These are phyloP conservation scores for Pichia cephalocereana DNA, from an alignment of 805 yeast genomes.

Conservation along the genomic window DNA sequence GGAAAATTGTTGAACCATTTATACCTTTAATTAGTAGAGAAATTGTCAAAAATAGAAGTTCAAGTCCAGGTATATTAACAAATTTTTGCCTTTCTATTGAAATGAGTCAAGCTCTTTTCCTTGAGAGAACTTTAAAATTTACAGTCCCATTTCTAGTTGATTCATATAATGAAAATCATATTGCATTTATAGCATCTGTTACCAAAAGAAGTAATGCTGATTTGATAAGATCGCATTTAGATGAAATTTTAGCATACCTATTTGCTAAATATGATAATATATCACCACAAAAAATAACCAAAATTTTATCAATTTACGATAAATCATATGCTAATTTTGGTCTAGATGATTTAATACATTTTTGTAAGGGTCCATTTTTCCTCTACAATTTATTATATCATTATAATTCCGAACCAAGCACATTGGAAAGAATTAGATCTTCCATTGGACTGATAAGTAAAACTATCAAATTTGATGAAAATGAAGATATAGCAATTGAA, in stretches of 20 bases:
- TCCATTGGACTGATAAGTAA: slow-evolving; percentile 30
- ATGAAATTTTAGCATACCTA: slow-evolving; percentile 49
- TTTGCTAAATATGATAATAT: slow-evolving; percentile 41
- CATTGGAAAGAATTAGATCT: slow-evolving; percentile 26
- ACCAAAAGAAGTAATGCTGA: slow-evolving; percentile 36
- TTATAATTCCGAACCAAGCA: slow-evolving; percentile 25
- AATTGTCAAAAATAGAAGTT: slow-evolving; percentile 44
- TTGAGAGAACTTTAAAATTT: slow-evolving; percentile 59
- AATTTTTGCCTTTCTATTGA: slow-evolving; percentile 59
- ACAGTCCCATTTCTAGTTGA: slow-evolving; percentile 72
- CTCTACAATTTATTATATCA: slow-evolving; percentile 27
- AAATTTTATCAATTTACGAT: slow-evolving; percentile 43
- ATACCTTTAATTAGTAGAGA: slow-evolving; percentile 62
- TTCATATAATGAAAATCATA: slow-evolving; percentile 51
- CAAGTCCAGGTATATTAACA: slow-evolving; percentile 44
- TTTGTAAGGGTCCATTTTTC: slow-evolving; percentile 1
- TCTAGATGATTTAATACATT: slow-evolving; percentile 25
- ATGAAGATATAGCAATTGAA: slow-evolving; percentile 22
- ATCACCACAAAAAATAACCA: slow-evolving; percentile 40
- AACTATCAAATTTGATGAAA: slow-evolving; percentile 13
- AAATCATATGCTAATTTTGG: slow-evolving; percentile 33
- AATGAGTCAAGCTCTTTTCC: slow-evolving; percentile 50
- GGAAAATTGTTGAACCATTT: slow-evolving; percentile 72
- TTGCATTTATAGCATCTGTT: slow-evolving; percentile 53
- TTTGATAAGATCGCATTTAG: slow-evolving; percentile 39